phyloP scores from a whole-genome alignment of 1,284 basidiomycete genomes.

The Cryptococcus wingfieldii region DNA sequence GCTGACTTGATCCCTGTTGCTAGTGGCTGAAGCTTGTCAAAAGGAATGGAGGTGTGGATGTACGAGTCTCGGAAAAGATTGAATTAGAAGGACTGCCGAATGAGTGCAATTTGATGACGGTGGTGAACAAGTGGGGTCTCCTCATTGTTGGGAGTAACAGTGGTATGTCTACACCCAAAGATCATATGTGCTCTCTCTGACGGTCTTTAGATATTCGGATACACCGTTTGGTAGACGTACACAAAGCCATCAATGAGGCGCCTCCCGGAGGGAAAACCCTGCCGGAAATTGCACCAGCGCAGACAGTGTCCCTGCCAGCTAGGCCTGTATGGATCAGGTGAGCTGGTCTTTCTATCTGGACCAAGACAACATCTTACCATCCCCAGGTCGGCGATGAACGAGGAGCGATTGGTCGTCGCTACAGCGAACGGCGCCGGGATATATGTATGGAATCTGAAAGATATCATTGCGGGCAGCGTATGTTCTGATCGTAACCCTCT shows the following conservation, averaged over 20 bases:
- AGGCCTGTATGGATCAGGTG: constrained; percentile 45
- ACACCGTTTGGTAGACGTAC: constrained; percentile 35
- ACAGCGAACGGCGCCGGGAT: constrained; percentile 29
- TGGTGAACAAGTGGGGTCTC: constrained; percentile 45
- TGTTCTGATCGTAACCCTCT: constrained; percentile 5
- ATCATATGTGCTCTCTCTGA: background rate
- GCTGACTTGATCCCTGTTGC: background rate
- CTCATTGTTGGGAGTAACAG: constrained; percentile 46
- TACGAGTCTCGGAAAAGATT: constrained; percentile 39
- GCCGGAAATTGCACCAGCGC: constrained; percentile 22
- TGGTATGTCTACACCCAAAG: constrained; percentile 23
- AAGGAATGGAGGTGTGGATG: constrained; percentile 47
- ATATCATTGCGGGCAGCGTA: constrained; percentile 38
- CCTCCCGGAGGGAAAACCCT: constrained; percentile 24
- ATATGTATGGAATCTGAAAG: constrained; percentile 30
- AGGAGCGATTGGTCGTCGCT: constrained; percentile 38
- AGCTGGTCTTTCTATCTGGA: constrained; percentile 2
- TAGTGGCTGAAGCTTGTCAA: constrained; percentile 49
- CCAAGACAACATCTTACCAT: background rate
- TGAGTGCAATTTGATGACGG: constrained; percentile 47
- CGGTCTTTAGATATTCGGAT: constrained; percentile 34
- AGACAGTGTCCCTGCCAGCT: constrained; percentile 28
- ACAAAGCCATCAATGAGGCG: constrained; percentile 28
- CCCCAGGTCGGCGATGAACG: constrained; percentile 37
- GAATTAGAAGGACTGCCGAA: constrained; percentile 39